Conservation (phyloP, 208 protist genomes). For the Wallacemonas sp. region DNA sequence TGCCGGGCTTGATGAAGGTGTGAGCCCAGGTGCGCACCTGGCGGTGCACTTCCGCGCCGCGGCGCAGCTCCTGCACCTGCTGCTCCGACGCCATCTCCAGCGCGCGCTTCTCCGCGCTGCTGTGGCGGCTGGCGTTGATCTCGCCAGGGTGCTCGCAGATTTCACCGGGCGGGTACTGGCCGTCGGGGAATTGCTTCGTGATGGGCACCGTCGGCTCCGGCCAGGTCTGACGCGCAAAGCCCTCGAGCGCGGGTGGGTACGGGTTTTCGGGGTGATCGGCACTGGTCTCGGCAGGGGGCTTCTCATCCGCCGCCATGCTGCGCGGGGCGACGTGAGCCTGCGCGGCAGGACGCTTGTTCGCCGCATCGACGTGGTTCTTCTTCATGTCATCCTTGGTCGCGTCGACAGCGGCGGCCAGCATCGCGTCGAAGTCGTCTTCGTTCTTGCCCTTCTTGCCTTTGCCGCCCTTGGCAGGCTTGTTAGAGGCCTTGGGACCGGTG, state of each 20-base stretch:
- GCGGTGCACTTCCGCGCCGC: conserved; percentile 90
- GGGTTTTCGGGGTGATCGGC: conserved; percentile 82
- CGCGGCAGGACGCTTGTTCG: conserved; percentile 8
- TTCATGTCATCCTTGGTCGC: conserved; percentile 42
- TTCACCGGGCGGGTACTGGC: conserved; percentile 82
- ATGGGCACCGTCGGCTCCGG: conserved; percentile 93
- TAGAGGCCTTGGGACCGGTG: conserved; percentile 8
- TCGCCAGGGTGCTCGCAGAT: conserved; percentile 87
- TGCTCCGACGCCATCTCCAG: conserved; percentile 72
- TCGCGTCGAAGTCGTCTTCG: conserved; percentile 75
- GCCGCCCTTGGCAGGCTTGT: conserved; percentile 17
- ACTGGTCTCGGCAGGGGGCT: conserved; percentile 39
- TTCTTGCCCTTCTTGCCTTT: conserved; percentile 29
- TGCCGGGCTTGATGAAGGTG: conserved; percentile 91
- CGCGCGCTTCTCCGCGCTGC: conserved; percentile 90
- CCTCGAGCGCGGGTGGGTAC: conserved; percentile 42
- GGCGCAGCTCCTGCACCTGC: conserved; percentile 85
- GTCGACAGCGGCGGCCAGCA: conserved; percentile 63
- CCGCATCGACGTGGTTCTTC: conserved; percentile 17
- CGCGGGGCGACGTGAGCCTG: conserved; percentile 3
- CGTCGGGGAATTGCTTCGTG: conserved; percentile 64
- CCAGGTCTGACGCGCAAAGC: conserved; percentile 85
- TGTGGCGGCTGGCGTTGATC: conserved; percentile 90
- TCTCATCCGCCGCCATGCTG: conserved; percentile 42
- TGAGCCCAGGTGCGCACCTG: conserved; percentile 91